phyloP scores from a whole-genome alignment of 129 eudicot species.

The Centella asiatica region DNA sequence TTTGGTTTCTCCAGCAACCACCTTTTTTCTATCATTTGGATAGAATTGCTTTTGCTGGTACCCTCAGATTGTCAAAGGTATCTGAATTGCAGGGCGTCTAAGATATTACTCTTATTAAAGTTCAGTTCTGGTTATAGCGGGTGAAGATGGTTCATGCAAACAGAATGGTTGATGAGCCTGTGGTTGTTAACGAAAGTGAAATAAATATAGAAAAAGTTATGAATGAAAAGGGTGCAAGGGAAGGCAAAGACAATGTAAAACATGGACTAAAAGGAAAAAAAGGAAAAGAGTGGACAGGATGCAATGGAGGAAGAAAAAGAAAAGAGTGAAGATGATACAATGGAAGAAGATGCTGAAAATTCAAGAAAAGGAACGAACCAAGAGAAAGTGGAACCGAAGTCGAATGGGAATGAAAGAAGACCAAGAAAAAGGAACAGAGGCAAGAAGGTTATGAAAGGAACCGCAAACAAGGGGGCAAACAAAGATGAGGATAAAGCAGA shows the following conservation, averaged over 20 bases:
- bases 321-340: conserved; percentile 13
- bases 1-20: not conserved
- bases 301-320: conserved; percentile 7
- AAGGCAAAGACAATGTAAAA: conserved; percentile 19
- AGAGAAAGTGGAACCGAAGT: conserved; percentile 22
- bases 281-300: conserved; percentile 14
- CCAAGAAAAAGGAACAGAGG: conserved; percentile 20
- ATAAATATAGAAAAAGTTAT: conserved; percentile 10
- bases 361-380: conserved; percentile 13
- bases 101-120: not conserved
- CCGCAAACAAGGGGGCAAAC: conserved; percentile 6
- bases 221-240: conserved; percentile 9
- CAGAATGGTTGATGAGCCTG: conserved; percentile 17
- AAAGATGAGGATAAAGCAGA: conserved; percentile 13
- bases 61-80: not conserved
- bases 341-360: not conserved
- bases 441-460: conserved; percentile 14
- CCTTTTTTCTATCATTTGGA: not conserved
- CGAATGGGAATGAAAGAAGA: conserved; percentile 20
- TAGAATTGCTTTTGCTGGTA: not conserved
- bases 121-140: conserved; percentile 13
- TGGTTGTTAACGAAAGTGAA: conserved; percentile 18
- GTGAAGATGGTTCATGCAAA: conserved; percentile 32
- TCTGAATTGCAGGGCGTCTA: not conserved
- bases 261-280: not conserved